phyloP scores from a whole-genome alignment of 495 filamentous ascomycete species.

The Collariella sp. region DNA sequence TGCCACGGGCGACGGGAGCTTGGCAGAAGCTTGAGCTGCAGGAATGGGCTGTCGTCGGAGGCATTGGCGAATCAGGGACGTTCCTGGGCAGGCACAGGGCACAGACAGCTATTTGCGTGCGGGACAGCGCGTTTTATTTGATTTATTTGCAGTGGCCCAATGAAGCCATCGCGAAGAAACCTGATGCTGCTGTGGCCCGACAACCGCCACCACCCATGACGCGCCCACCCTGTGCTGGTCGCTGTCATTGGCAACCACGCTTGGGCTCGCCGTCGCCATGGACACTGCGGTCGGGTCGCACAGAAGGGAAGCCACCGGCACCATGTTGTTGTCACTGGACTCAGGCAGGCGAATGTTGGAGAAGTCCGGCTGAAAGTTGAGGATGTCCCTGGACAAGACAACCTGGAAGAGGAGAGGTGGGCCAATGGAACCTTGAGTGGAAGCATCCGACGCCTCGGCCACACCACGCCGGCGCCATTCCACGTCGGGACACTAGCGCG shows the following conservation, averaged over 20 bases:
- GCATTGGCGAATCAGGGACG: no score
- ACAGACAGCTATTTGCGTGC: no score
- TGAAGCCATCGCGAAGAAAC: neutral
- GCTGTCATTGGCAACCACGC: no score
- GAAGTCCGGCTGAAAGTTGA: neutral
- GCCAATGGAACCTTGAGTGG: neutral
- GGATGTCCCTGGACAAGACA: neutral
- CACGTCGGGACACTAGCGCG: conserved; percentile 7
- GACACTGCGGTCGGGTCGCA: neutral
- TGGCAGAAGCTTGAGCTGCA: conserved; percentile 1
- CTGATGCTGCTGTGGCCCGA: neutral
- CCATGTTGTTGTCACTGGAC: neutral
- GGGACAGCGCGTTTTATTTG: neutral
- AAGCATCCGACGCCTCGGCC: neutral
- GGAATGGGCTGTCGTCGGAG: no score
- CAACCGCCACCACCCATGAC: neutral
- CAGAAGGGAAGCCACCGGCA: neutral
- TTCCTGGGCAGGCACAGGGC: no score
- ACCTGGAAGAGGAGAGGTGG: neutral
- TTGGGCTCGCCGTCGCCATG: no score
- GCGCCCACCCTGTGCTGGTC: neutral
- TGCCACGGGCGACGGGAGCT: neutral
- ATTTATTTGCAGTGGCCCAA: neutral
- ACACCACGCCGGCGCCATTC: conserved; percentile 2
- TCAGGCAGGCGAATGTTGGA: neutral